phyloP scores from a whole-genome alignment of 805 yeast genomes.

The Yarrowia keelungensis region DNA sequence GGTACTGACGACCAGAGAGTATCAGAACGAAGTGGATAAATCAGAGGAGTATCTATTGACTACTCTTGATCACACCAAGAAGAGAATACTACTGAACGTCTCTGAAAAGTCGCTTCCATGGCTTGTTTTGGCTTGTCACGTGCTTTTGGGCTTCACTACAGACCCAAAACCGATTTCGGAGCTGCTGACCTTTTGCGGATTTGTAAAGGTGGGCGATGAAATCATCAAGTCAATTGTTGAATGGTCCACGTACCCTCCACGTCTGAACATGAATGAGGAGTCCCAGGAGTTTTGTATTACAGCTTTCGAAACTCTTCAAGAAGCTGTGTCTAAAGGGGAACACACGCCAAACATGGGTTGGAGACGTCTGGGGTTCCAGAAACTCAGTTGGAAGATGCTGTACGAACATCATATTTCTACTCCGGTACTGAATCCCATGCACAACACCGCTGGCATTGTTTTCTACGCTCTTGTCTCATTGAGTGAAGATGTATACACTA shows the following conservation, averaged over 20 bases:
- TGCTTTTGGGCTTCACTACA: constrained; percentile 9
- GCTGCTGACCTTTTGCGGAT: constrained; percentile 7
- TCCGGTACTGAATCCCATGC: neutral
- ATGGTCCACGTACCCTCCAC: constrained; percentile 11
- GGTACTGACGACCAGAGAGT: neutral
- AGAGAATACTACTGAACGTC: neutral
- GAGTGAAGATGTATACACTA: neutral
- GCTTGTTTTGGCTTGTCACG: neutral
- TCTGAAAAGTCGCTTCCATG: neutral
- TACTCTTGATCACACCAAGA: neutral
- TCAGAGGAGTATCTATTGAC: constrained; percentile 12
- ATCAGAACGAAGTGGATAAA: neutral
- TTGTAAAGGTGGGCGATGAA: neutral
- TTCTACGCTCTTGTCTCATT: neutral
- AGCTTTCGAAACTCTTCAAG: neutral
- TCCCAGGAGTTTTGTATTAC: neutral
- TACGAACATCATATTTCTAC: constrained; percentile 3
- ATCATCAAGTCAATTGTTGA: constrained; percentile 15
- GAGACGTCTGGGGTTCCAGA: constrained; percentile 2
- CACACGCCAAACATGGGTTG: neutral
- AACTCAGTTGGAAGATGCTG: neutral
- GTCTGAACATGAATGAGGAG: neutral
- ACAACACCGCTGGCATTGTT: neutral
- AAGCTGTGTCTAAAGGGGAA: neutral
- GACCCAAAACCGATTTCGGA: neutral